Conservation (phyloP, 2,329 filamentous ascomycete genomes). For the Exophiala phaeomuriformis region DNA sequence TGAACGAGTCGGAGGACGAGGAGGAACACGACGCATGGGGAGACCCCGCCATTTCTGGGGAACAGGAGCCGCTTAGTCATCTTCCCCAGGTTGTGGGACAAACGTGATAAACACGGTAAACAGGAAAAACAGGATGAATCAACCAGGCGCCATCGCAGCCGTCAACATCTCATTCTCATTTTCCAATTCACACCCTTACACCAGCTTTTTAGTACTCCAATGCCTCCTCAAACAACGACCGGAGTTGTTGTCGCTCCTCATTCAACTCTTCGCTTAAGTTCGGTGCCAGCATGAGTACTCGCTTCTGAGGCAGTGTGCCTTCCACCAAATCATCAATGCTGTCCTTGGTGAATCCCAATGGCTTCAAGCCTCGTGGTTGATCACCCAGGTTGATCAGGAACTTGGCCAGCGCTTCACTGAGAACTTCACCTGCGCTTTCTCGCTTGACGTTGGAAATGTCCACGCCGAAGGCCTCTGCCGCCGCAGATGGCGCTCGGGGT, state of each 20-base stretch:
- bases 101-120: neutral
- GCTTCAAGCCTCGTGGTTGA: slow-evolving; percentile 79
- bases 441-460: slow-evolving; percentile 81
- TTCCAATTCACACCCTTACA: neutral
- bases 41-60: neutral
- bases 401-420: slow-evolving; percentile 71
- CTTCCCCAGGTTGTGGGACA: neutral
- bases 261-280: slow-evolving; percentile 64
- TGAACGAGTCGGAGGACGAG: neutral
- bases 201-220: slow-evolving; percentile 42
- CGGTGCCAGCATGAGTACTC: slow-evolving; percentile 87
- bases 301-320: slow-evolving; percentile 83
- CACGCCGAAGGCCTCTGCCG: slow-evolving; percentile 83
- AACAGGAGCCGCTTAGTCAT: neutral
- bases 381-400: slow-evolving; percentile 81
- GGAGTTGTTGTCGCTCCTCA: slow-evolving; percentile 64
- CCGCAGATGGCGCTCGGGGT: slow-evolving; percentile 87
- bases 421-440: slow-evolving; percentile 80
- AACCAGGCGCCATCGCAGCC: neutral
- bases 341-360: slow-evolving; percentile 66
- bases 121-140: slow-evolving; percentile 7
- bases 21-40: too few species aligned
- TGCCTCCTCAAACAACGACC: slow-evolving; percentile 59
- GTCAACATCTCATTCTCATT: neutral
- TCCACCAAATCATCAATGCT: slow-evolving; percentile 82